Evolutionary conservation across 1,139 yeast genomes (phyloP).

Genomic region (Hansenula sp.): DNA sequence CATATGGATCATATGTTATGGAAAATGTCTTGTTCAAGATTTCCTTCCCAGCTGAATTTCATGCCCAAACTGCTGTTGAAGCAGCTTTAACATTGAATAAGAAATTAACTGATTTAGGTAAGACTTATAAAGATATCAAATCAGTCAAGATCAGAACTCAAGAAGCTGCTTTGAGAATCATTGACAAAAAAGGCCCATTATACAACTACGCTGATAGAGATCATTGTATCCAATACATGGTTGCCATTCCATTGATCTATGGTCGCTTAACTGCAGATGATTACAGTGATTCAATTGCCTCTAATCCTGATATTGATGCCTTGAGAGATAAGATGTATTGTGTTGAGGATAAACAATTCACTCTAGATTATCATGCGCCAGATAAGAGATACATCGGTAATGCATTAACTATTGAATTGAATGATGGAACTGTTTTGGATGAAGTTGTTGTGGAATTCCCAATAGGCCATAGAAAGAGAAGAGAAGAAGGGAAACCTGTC

Average conservation of each 20-base stretch:
- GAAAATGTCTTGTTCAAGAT: constrained; percentile 56
- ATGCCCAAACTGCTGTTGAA: constrained; percentile 63
- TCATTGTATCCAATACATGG: constrained; percentile 60
- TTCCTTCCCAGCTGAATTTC: constrained; percentile 63
- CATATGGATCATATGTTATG: constrained; percentile 56
- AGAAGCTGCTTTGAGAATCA: constrained; percentile 56
- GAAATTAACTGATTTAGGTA: constrained; percentile 34
- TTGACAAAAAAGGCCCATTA: constrained; percentile 53
- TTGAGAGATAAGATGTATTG: constrained; percentile 51
- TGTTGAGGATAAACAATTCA: constrained; percentile 43
- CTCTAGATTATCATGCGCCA: constrained; percentile 51
- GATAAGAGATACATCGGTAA: constrained; percentile 54
- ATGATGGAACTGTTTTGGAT: constrained; percentile 49
- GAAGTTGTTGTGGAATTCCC: constrained; percentile 54
- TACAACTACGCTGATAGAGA: constrained; percentile 61
- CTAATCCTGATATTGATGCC: constrained; percentile 47
- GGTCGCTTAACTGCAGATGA: constrained; percentile 56
- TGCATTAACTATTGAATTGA: constrained; percentile 43
- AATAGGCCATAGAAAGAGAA: constrained; percentile 52
- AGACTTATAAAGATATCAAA: constrained; percentile 43
- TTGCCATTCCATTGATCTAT: constrained; percentile 48
- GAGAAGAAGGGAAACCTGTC: constrained; percentile 56
- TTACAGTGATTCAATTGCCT: constrained; percentile 46
- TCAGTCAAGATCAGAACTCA: constrained; percentile 48
- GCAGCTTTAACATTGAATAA: constrained; percentile 44